Evolutionary conservation across 208 protist species (phyloP), one percentile per base, ranked within the genome.

Genomic region (Trypanosoma conorhini): DNA sequence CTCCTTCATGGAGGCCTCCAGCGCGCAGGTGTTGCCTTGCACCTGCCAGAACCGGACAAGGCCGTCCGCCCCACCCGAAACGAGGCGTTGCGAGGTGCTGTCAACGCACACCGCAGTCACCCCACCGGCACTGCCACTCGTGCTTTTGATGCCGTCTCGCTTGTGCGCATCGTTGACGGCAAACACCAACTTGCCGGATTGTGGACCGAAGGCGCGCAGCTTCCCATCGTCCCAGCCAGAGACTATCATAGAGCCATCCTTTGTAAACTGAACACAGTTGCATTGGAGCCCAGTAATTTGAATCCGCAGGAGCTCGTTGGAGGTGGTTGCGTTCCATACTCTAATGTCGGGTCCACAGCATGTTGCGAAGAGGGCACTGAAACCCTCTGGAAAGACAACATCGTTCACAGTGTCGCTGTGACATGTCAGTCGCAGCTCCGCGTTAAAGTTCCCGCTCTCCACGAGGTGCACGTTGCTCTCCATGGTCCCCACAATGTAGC

Each of bases 141-240:
- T 63, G 67, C 77, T 85, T 76, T 91, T 89, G 21, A 85, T 82
- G n/a, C 80, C 86, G 61, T 95, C 83, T 38, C 83, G 83, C 73
- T 96, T 96, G 82, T 99, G 97, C 5, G 96, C 97, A 77, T 99
- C 96, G 76, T 98, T 95, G 60, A 99, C 96, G 17, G 96, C 97
- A 80, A 96, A 98, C n/a, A 98, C 72, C 24, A 99, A 86, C 66
- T 96, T 97, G 33, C 97, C 97, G 3, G 86, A 93, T 81, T 99
- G 93, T 56, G 97, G 97, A 5, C 94, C 95, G 74, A 99, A 99
- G 33, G 83, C 91, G 30, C 97, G 94, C 42, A 99, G 83, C 72
- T 97, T 97, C 35, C 97, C 97, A 77, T 99, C 97, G 81, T 81
- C 95, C 96, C 96, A 98, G 35, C 95, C 91, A 52, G 93, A 95